Percentiles rank a stretch among this genome's conserved stretches.
These are phyloP conservation scores for Beauveria sp. DNA, from an alignment of 2,329 filamentous ascomycete genomes.

Conservation along the genomic window DNA sequence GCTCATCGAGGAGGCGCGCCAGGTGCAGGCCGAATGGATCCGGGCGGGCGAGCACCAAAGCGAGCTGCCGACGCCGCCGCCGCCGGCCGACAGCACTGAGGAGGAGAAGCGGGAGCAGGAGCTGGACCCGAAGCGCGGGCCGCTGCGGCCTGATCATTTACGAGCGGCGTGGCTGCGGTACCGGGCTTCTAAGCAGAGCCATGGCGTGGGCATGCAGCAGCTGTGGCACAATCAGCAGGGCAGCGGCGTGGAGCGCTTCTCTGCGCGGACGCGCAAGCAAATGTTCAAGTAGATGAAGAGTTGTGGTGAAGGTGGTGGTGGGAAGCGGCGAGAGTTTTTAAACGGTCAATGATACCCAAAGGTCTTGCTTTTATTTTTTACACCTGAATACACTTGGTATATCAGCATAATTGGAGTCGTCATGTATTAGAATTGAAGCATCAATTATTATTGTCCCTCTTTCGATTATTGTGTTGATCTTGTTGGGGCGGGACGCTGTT, in stretches of 20 bases:
- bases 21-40: slow-evolving; percentile 66
- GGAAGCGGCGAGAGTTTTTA: neutral
- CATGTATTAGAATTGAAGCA: neutral
- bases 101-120: slow-evolving; percentile 17
- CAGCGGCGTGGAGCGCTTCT: slow-evolving; percentile 53
- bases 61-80: slow-evolving; percentile 39
- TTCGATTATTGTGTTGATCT: neutral
- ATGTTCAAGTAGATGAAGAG: slow-evolving; percentile 38
- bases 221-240: slow-evolving; percentile 54
- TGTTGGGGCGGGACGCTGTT: neutral
- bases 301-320: neutral
- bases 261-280: slow-evolving; percentile 41
- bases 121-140: slow-evolving; percentile 35
- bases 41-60: slow-evolving; percentile 50
- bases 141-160: slow-evolving; percentile 66
- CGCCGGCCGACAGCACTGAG: slow-evolving; percentile 21
- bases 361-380: neutral
- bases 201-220: slow-evolving; percentile 51
- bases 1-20: slow-evolving; percentile 63
- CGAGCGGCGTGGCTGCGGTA: slow-evolving; percentile 66
- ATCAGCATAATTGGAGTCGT: neutral
- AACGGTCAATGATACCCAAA: slow-evolving; percentile 3
- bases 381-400: too few relatives aligned
- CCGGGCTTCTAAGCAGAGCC: slow-evolving; percentile 54
- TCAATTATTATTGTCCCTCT: too few relatives aligned